Evolutionary conservation across 129 eudicot genomes (phyloP).

Genomic region (Silybum marianum): DNA sequence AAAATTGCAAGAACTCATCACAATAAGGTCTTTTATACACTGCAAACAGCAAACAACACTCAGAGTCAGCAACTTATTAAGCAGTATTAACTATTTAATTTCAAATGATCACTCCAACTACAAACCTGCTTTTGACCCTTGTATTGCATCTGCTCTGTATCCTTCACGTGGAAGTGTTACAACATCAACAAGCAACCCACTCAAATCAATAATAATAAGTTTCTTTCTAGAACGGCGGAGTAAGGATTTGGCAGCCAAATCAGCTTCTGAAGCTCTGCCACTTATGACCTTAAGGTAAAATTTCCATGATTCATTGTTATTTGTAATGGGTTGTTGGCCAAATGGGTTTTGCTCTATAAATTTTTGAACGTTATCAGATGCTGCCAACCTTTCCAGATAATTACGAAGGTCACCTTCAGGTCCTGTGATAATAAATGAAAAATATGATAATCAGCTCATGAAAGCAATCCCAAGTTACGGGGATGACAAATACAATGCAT

Average conservation of each 20-base stretch:
- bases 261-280: background rate
- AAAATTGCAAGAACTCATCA: constrained; percentile 64
- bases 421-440: constrained; percentile 26
- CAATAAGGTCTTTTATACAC: constrained; percentile 75
- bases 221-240: constrained; percentile 42
- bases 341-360: constrained; percentile 40
- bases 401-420: constrained; percentile 38
- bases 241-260: background rate
- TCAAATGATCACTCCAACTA: background rate
- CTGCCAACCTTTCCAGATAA: constrained; percentile 36
- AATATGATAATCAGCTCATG: constrained; percentile 13
- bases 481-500: background rate
- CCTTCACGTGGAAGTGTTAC: constrained; percentile 33
- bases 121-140: constrained; percentile 55
- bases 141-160: constrained; percentile 36
- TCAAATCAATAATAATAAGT: constrained; percentile 64
- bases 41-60: constrained; percentile 36
- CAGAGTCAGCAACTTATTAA: background rate
- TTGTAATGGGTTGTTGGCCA: constrained; percentile 40
- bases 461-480: background rate
- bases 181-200: constrained; percentile 60
- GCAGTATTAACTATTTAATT: background rate
- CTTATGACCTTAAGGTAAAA: constrained; percentile 38
- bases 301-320: constrained; percentile 32
- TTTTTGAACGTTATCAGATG: constrained; percentile 36